Evolutionary conservation across 257 asterid genomes (phyloP).

Genomic region (Gardenia jasminoides): DNA sequence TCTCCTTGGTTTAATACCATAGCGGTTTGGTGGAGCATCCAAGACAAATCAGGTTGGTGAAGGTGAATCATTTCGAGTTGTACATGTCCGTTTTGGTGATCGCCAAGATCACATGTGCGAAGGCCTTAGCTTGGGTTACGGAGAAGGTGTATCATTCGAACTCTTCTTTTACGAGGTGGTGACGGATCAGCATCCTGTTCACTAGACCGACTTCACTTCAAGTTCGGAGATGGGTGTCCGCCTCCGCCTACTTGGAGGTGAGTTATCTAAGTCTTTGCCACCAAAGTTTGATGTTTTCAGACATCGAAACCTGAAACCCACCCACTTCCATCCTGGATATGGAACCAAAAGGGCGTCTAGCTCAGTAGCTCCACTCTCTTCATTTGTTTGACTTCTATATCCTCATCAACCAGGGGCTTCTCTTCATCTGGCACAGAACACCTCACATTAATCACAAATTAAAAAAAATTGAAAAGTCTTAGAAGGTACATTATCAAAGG

Average conservation of each 20-base stretch:
- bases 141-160: constrained; percentile 55
- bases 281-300: constrained; percentile 22
- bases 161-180: constrained; percentile 54
- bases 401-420: too few relatives aligned
- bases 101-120: constrained; percentile 26
- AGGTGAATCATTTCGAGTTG: constrained; percentile 26
- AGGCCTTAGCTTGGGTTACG: constrained; percentile 28
- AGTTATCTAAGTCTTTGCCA: constrained; percentile 24
- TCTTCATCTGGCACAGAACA: too few relatives aligned
- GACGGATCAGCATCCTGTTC: constrained; percentile 28
- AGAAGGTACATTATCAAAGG: background rate
- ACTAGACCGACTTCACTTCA: constrained; percentile 13
- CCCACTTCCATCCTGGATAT: constrained; percentile 94
- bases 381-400: constrained; percentile 82
- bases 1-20: constrained; percentile 85
- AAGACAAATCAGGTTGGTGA: constrained; percentile 19
- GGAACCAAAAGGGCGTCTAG: constrained; percentile 60
- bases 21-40: constrained; percentile 76
- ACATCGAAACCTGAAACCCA: constrained; percentile 59
- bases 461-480: constrained; percentile 1
- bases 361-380: constrained; percentile 63
- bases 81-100: constrained; percentile 39
- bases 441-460: too few relatives aligned
- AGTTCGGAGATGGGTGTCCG: constrained; percentile 31
- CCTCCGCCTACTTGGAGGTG: constrained; percentile 25